Percentiles rank a stretch among this genome's conserved stretches.
Evolutionary conservation across 179 eudicot species (phyloP).

Genomic region (Corrigiola litoralis): DNA sequence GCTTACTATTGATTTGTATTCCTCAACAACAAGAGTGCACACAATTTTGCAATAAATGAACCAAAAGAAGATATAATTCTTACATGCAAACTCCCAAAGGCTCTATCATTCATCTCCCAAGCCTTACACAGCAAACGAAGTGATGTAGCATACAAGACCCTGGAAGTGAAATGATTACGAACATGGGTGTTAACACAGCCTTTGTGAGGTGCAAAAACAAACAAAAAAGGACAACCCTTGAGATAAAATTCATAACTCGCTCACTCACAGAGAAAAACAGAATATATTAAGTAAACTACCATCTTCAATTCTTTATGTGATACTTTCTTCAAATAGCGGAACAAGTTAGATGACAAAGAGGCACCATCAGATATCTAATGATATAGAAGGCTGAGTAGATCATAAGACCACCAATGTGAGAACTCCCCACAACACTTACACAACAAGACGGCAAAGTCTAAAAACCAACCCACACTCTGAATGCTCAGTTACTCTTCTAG

Average conservation of each 20-base stretch:
- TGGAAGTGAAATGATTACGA: slow-evolving; percentile 24
- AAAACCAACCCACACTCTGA: background rate
- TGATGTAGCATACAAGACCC: slow-evolving; percentile 74
- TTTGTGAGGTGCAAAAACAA: background rate
- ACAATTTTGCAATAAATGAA: background rate
- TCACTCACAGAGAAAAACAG: too few relatives aligned
- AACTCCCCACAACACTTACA: too few relatives aligned
- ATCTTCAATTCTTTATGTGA: too few relatives aligned
- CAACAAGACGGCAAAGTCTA: background rate
- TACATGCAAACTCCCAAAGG: slow-evolving; percentile 82
- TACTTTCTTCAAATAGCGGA: too few relatives aligned
- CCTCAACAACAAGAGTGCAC: background rate
- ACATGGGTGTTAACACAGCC: too few relatives aligned
- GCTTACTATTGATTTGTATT: background rate
- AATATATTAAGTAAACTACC: too few relatives aligned
- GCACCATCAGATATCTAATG: background rate
- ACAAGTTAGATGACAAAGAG: too few relatives aligned
- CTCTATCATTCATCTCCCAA: slow-evolving; percentile 93
- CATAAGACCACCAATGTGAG: too few relatives aligned
- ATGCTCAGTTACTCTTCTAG: background rate
- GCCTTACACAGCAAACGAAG: slow-evolving; percentile 83
- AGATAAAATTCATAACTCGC: background rate
- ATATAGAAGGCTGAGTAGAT: background rate
- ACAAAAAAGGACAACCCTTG: background rate
- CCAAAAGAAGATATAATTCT: background rate